Evolutionary conservation across 2,329 filamentous ascomycete genomes (phyloP).

Genomic region (Hymenoscyphus fraxineus): DNA sequence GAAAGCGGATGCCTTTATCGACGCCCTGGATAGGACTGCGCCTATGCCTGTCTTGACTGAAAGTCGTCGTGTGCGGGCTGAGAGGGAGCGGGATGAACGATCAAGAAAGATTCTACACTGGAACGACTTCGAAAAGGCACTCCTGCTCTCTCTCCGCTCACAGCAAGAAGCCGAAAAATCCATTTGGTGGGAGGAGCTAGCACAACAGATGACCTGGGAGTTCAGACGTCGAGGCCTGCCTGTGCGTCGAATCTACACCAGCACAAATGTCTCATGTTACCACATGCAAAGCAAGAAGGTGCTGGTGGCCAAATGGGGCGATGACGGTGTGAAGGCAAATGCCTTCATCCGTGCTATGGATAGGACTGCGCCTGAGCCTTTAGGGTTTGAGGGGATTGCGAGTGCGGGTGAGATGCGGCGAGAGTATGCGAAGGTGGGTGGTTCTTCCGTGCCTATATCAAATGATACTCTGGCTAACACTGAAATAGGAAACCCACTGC

Average conservation of each 20-base stretch:
- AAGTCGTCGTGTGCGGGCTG: too few relatives aligned
- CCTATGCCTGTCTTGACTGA: too few relatives aligned
- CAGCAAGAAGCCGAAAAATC: background rate
- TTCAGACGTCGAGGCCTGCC: background rate
- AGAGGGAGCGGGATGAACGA: too few relatives aligned
- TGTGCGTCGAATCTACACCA: background rate
- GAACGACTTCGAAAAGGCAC: background rate
- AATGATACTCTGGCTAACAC: too few relatives aligned
- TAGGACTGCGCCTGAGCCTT: background rate
- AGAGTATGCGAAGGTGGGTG: too few relatives aligned
- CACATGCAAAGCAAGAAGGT: too few relatives aligned
- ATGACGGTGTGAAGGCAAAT: background rate
- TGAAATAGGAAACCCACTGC: too few relatives aligned
- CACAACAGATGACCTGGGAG: background rate
- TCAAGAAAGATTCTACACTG: background rate
- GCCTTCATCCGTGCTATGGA: background rate
- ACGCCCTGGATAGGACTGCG: background rate
- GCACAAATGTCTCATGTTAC: background rate
- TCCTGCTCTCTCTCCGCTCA: background rate
- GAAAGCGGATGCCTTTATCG: too few relatives aligned
- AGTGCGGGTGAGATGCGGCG: too few relatives aligned
- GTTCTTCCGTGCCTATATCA: too few relatives aligned
- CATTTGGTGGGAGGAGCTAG: too few relatives aligned
- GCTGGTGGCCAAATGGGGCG: background rate
- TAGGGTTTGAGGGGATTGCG: too few relatives aligned